Evolutionary conservation across 2,329 filamentous ascomycete genomes (phyloP), one percentile per base, ranked within the genome.

Genomic region (Diaporthe sp.): DNA sequence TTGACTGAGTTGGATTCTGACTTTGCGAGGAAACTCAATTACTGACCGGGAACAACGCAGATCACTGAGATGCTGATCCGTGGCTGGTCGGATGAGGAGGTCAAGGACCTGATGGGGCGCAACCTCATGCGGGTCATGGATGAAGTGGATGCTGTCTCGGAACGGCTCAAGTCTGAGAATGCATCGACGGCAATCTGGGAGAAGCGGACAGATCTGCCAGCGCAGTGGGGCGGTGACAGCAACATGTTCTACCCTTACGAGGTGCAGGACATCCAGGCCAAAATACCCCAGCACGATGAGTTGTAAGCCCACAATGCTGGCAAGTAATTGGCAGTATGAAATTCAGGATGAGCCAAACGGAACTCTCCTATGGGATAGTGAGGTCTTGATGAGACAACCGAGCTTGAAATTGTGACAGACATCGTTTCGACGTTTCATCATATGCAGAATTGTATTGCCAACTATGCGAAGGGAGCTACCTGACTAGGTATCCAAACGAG

Each of bases 71-170:
- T 73, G 73, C 56, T 73, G 12, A 70, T 61, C 4, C 59, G 73
- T 2, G 73, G 39, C 27, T 76, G 75, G 75, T 66, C 73, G 15
- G 73, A 70, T n/a, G 73, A 75, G 4, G 75, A 76, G 32, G 22
- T 73, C 42, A 72, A 75, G 44, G 73, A 76, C 12, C 61, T 76
- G 15, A 76, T 75, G 75, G 75, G 75, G 15, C 75, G 73, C 44
- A 76, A 75, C 19, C 66, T 76, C 25, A 72, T 76, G 75, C 69
- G 73, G 15, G 73, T 76, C 9, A 75, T 76, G 75, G 75, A 76
- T 27, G 70, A 68, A 5, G 73, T 71, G 5, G 75, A 75, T 32
- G 70, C 58, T 15, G 73, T 76, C 9, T 76, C 72, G 2, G 70
- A 61, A 2, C 59, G 51, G 39, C 55, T 74, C 27, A 76, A 53